phyloP scores from a whole-genome alignment of 495 filamentous ascomycete species.

The Aspergillus steynii region DNA sequence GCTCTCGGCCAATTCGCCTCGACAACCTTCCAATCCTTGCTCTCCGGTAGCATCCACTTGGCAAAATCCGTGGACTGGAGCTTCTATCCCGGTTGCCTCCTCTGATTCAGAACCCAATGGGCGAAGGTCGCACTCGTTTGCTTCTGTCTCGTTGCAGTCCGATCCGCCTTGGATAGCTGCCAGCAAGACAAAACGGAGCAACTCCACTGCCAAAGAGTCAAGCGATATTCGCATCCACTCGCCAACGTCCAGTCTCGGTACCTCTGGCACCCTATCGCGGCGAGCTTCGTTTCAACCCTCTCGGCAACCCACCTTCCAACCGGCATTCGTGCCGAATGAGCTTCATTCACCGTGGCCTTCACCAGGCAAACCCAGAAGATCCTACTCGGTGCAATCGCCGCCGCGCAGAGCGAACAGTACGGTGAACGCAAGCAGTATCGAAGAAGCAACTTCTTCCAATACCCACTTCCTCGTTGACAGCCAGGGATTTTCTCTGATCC shows the following conservation, averaged over 20 bases:
- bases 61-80: conserved; percentile 22
- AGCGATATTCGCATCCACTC: conserved; percentile 4
- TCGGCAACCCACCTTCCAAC: conserved; percentile 28
- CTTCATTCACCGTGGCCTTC: conserved; percentile 19
- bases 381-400: conserved; percentile 35
- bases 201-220: conserved; percentile 9
- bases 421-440: conserved; percentile 26
- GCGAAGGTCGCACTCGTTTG: conserved; percentile 20
- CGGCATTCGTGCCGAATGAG: conserved; percentile 17
- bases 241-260: conserved; percentile 5
- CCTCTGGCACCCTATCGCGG: conserved; percentile 15
- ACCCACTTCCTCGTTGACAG: conserved; percentile 40
- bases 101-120: conserved; percentile 6
- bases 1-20: conserved; percentile 13
- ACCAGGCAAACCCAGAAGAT: conserved; percentile 26
- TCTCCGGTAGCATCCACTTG: conserved; percentile 15
- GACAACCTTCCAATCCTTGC: conserved; percentile 9
- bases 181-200: not conserved
- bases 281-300: conserved; percentile 18
- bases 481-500: conserved; percentile 43
- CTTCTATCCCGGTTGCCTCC: conserved; percentile 12
- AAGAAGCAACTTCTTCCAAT: conserved; percentile 37
- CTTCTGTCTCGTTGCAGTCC: conserved; percentile 11
- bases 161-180: conserved; percentile 12
- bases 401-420: conserved; percentile 27